Evolutionary conservation across 2,329 filamentous ascomycete species (phyloP), one percentile per base, ranked within the genome.

Genomic region (Dactylellina leptospora): DNA sequence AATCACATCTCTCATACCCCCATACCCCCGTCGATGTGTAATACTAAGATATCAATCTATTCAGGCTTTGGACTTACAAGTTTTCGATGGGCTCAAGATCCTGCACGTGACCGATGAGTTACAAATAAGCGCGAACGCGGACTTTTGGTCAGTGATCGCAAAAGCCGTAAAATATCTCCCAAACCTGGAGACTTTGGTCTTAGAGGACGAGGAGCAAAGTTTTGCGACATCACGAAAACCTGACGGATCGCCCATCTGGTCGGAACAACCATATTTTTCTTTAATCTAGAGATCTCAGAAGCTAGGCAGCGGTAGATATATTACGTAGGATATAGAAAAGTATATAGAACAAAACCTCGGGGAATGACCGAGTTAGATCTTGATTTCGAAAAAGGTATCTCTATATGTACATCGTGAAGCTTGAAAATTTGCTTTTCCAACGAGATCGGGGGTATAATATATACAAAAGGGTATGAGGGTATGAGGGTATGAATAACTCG

Each of bases 381-480:
- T n/a, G n/a, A n/a, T n/a, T n/a, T n/a, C n/a, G n/a, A n/a, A 22
- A 18, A 9, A 53, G 6, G 22, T 48, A 33, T 25, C 13, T 22
- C n/a, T n/a, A 72, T 64, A 59, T 59, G 53, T 59, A 63, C 54
- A 72, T 18, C 28, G 38, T 59, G 27, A 64, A 53, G 40, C 38
- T 47, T 36, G 11, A 40, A 11, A 40, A 11, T n/a, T 16, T 16
- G 6, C 28, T 33, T 59, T 60, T 66, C 60, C 53, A 59, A 59
- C 40, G 27, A 51, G 45, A 50, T 58, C 36, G 51, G 45, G 62
- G 54, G 62, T 59, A 68, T 68, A 68, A 6, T 66, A 68, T 68
- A 25, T 68, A 68, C 62, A 68, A 47, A 56, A 48, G 47, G 45
- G 44, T 51, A 51, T 53, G 9, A 30, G 36, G 58, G 53, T 54